Percentiles rank a stretch among this genome's conserved stretches.
Conservation (phyloP, 768 basidiomycete species). For the Russula lepida region DNA sequence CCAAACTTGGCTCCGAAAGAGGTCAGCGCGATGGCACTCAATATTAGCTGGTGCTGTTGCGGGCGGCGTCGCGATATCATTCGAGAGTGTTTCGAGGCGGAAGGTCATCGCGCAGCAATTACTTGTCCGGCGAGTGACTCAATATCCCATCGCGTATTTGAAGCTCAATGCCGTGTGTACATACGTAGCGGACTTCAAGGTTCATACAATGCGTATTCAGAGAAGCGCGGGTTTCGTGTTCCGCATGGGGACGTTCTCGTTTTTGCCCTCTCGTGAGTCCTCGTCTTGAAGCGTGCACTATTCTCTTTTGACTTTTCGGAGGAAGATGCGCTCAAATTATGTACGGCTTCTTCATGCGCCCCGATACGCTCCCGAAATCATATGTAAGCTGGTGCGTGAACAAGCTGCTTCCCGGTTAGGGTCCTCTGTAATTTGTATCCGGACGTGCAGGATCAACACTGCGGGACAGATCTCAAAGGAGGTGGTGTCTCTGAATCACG, state of each 20-base stretch:
- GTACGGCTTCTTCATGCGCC: conserved; percentile 67
- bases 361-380: conserved; percentile 75
- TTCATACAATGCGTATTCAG: conserved; percentile 72
- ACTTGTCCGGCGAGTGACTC: conserved; percentile 64
- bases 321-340: conserved; percentile 80
- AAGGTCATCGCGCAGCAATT: conserved; percentile 74
- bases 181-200: conserved; percentile 74
- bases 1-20: conserved; percentile 53
- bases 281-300: background rate
- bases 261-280: conserved; percentile 61
- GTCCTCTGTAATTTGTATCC: conserved; percentile 3
- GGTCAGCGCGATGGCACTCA: conserved; percentile 70
- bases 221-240: conserved; percentile 54
- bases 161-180: background rate
- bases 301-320: background rate
- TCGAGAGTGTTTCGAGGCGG: conserved; percentile 62
- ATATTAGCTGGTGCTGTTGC: conserved; percentile 70
- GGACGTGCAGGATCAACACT: conserved; percentile 17
- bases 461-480: conserved; percentile 11
- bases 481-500: conserved; percentile 7
- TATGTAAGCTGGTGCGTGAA: conserved; percentile 60
- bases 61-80: conserved; percentile 64
- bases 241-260: conserved; percentile 80
- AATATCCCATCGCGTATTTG: background rate
- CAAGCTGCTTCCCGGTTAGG: background rate